A percentile compares a stretch with the other conserved stretches of the same genome.
Conservation (phyloP, 345 rosid genomes). For the Syzygium aromaticum region DNA sequence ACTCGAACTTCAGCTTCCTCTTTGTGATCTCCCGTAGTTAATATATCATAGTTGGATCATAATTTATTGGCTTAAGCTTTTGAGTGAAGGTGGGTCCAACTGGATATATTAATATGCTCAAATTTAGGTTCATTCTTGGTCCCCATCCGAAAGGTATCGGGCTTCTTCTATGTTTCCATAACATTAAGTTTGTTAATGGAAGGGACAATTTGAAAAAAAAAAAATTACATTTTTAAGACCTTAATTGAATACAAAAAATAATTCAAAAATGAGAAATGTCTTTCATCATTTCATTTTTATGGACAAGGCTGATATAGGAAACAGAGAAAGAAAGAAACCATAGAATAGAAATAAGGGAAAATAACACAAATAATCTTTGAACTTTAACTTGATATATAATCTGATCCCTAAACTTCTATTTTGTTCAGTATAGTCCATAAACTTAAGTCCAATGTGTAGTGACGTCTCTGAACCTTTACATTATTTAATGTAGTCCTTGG, state of each 20-base stretch:
- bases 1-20: too few relatives aligned
- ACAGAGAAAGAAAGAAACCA: neutral
- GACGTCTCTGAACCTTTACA: too few relatives aligned
- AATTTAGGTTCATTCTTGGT: too few relatives aligned
- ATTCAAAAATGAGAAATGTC: neutral
- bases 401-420: fast-evolving
- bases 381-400: fast-evolving
- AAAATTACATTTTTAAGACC: neutral
- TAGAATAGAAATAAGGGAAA: too few relatives aligned
- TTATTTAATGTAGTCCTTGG: fast-evolving
- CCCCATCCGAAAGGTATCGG: too few relatives aligned
- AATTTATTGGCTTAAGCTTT: too few relatives aligned
- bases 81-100: too few relatives aligned
- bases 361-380: fast-evolving
- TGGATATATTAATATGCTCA: too few relatives aligned
- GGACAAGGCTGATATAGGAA: neutral
- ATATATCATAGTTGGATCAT: too few relatives aligned
- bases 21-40: too few relatives aligned
- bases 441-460: fast-evolving
- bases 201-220: neutral
- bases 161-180: too few relatives aligned
- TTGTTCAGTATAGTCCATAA: fast-evolving
- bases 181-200: neutral
- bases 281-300: neutral
- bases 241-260: neutral